Conservation (phyloP, 768 basidiomycete species). For the Xerocomus potaroensis region DNA sequence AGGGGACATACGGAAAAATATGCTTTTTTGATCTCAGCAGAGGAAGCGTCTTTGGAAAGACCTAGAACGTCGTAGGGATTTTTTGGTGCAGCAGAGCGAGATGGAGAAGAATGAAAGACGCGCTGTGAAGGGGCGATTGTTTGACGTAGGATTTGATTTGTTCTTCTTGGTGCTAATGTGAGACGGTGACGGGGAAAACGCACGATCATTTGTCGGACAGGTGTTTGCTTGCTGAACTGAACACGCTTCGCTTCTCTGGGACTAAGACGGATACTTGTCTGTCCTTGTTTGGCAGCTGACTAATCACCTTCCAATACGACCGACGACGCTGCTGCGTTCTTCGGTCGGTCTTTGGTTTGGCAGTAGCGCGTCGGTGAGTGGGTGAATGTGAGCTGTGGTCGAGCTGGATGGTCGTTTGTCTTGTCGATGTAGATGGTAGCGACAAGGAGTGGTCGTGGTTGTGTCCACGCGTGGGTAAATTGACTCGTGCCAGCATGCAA, state of each 20-base stretch:
- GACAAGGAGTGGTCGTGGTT: constrained; percentile 43
- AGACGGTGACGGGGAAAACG: constrained; percentile 36
- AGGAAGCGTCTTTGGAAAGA: constrained; percentile 74
- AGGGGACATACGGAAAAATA: constrained; percentile 87
- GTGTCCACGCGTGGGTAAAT: constrained; percentile 32
- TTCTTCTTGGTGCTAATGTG: constrained; percentile 22
- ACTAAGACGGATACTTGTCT: constrained; percentile 5
- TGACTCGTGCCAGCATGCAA: constrained; percentile 14
- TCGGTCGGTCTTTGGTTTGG: too few relatives aligned
- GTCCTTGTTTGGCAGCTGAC: constrained; percentile 20
- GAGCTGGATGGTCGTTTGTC: too few relatives aligned
- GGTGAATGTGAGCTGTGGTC: too few relatives aligned
- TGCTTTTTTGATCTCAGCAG: constrained; percentile 92
- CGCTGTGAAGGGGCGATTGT: constrained; percentile 48
- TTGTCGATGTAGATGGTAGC: too few relatives aligned
- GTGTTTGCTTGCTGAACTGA: too few relatives aligned
- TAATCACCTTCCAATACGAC: constrained; percentile 29
- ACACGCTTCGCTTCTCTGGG: too few relatives aligned
- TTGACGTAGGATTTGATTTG: constrained; percentile 42
- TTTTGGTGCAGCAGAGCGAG: constrained; percentile 51
- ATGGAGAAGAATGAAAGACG: constrained; percentile 64
- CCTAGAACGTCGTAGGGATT: constrained; percentile 93
- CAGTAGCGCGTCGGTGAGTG: too few relatives aligned
- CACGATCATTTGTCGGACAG: constrained; percentile 51
- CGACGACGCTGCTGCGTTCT: constrained; percentile 68